phyloP scores from a whole-genome alignment of 2,329 filamentous ascomycete genomes.

The Penicillium brevicompactum region DNA sequence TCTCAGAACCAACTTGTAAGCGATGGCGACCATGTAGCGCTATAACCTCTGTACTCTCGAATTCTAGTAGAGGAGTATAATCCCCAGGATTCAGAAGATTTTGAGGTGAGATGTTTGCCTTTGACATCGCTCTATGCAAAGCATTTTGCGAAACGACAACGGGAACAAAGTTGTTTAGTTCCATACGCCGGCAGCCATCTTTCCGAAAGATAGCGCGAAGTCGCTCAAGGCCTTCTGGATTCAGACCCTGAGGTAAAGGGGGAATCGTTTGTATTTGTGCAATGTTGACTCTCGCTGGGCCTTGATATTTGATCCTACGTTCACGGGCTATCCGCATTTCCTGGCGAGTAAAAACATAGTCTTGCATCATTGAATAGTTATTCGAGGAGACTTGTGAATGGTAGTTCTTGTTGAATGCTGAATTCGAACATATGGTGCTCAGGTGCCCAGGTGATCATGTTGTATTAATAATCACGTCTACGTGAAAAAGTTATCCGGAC shows the following conservation, averaged over 20 bases:
- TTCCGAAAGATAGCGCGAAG: slow-evolving; percentile 25
- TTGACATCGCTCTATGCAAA: slow-evolving; percentile 17
- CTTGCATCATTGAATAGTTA: too few relatives aligned
- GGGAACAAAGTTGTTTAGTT: slow-evolving; percentile 34
- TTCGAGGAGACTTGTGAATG: too few relatives aligned
- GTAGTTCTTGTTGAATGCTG: too few relatives aligned
- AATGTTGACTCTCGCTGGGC: slow-evolving; percentile 27
- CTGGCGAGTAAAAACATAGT: slow-evolving; percentile 15
- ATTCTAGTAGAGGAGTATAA: slow-evolving; percentile 14
- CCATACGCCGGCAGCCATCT: slow-evolving; percentile 22
- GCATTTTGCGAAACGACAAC: slow-evolving; percentile 29
- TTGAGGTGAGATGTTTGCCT: slow-evolving; percentile 1
- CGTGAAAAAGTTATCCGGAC: too few relatives aligned
- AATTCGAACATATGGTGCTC: too few relatives aligned
- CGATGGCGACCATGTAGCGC: slow-evolving; percentile 30
- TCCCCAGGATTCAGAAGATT: slow-evolving; percentile 6
- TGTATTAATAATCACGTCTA: too few relatives aligned
- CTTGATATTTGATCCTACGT: slow-evolving; percentile 25
- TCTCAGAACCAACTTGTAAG: slow-evolving; percentile 19
- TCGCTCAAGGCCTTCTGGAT: slow-evolving; percentile 25
- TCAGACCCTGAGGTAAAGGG: slow-evolving; percentile 14
- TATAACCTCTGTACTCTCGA: slow-evolving; percentile 8
- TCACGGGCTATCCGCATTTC: slow-evolving; percentile 20
- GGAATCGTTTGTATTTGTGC: slow-evolving; percentile 25
- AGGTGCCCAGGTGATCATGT: too few relatives aligned